These are phyloP conservation scores for Aspergillus ruber DNA, from an alignment of 2,329 filamentous ascomycete species.

Conservation along the genomic window DNA sequence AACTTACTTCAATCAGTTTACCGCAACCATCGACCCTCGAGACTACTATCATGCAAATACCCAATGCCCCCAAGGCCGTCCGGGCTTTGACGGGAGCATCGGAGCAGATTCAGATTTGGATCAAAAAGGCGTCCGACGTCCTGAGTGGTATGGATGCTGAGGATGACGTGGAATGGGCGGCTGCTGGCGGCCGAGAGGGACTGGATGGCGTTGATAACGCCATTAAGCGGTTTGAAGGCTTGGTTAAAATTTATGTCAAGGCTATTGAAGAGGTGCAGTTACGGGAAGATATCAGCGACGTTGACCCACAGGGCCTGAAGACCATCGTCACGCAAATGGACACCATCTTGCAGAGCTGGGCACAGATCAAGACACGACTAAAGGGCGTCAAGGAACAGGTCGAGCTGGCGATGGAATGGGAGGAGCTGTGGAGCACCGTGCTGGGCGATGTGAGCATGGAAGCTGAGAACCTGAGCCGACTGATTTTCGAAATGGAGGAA, in stretches of 20 bases:
- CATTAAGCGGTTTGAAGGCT: slow-evolving; percentile 74
- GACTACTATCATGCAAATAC: slow-evolving; percentile 74
- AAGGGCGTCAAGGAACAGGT: slow-evolving; percentile 81
- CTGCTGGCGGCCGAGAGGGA: slow-evolving; percentile 65
- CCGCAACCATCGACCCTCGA: slow-evolving; percentile 80
- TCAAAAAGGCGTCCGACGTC: slow-evolving; percentile 83
- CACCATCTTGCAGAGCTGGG: slow-evolving; percentile 75
- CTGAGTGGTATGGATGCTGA: slow-evolving; percentile 85
- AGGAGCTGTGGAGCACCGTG: slow-evolving; percentile 91
- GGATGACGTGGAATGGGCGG: slow-evolving; percentile 94
- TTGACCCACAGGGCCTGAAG: slow-evolving; percentile 65
- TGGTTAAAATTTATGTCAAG: slow-evolving; percentile 86
- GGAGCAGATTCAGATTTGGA: slow-evolving; percentile 91
- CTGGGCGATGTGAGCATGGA: slow-evolving; percentile 89
- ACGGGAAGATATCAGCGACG: slow-evolving; percentile 65
- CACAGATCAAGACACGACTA: slow-evolving; percentile 68
- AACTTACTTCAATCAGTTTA: slow-evolving; percentile 82
- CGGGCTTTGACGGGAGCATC: slow-evolving; percentile 78
- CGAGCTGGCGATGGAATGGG: slow-evolving; percentile 98
- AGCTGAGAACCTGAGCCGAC: slow-evolving; percentile 67
- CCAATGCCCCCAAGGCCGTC: slow-evolving; percentile 76
- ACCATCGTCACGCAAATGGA: slow-evolving; percentile 85
- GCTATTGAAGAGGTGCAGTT: slow-evolving; percentile 89
- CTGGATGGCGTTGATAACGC: slow-evolving; percentile 56
- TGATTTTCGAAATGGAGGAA: slow-evolving; percentile 98